Evolutionary conservation across 495 filamentous ascomycete genomes (phyloP).

Genomic region (Hyaloscypha finlandica): DNA sequence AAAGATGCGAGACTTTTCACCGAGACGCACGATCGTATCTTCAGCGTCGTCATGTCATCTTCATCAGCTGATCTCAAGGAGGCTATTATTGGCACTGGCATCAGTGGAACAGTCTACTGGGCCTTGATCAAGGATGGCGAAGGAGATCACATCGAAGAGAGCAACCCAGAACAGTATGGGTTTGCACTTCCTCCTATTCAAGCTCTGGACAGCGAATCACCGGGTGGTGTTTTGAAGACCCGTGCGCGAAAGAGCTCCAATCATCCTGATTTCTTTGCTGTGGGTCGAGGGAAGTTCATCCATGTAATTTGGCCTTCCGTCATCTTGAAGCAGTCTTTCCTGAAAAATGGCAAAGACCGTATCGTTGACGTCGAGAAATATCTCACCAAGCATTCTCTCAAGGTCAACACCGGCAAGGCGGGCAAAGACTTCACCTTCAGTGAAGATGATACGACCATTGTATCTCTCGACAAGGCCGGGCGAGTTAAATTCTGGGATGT

Average conservation of each 20-base stretch:
- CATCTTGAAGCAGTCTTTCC: slow-evolving; percentile 68
- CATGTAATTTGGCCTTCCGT: slow-evolving; percentile 84
- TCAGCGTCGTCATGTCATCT: slow-evolving; percentile 83
- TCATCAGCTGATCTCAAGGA: slow-evolving; percentile 61
- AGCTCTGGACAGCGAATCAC: slow-evolving; percentile 74
- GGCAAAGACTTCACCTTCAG: slow-evolving; percentile 98
- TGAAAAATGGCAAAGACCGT: slow-evolving; percentile 69
- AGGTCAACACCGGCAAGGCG: slow-evolving; percentile 95
- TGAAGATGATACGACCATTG: slow-evolving; percentile 90
- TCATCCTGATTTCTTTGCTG: slow-evolving; percentile 89
- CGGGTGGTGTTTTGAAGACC: slow-evolving; percentile 92
- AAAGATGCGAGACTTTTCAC: slow-evolving; percentile 87
- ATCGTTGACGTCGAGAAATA: slow-evolving; percentile 83
- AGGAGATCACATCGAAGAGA: slow-evolving; percentile 67
- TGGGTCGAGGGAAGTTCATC: slow-evolving; percentile 93
- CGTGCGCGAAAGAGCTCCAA: slow-evolving; percentile 84
- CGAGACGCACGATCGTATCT: slow-evolving; percentile 83
- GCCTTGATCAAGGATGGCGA: slow-evolving; percentile 68
- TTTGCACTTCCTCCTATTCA: slow-evolving; percentile 80
- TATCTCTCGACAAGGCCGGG: slow-evolving; percentile 94
- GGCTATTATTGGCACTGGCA: slow-evolving; percentile 84
- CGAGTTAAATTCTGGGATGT: slow-evolving; percentile 97
- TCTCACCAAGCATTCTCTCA: slow-evolving; percentile 79
- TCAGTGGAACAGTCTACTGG: slow-evolving; percentile 95
- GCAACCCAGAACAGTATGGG: slow-evolving; percentile 70